Evolutionary conservation across 148 eudicot genomes (phyloP).

Genomic region (Cornus controversa): DNA sequence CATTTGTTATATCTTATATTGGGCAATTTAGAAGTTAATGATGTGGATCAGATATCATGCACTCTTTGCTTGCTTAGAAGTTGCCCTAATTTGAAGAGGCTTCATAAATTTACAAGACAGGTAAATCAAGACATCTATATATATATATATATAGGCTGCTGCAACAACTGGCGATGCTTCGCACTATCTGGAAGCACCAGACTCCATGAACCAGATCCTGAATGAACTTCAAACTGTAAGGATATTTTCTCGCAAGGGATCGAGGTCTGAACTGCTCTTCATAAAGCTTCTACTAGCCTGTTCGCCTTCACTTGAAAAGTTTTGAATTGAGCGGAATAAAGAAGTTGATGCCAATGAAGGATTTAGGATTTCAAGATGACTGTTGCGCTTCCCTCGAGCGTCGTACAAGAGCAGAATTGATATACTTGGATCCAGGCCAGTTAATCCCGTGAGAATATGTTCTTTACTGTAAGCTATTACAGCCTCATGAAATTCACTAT

Average conservation of each 20-base stretch:
- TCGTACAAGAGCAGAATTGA: background rate
- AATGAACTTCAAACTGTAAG: background rate
- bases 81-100: background rate
- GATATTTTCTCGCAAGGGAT: background rate
- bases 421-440: background rate
- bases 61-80: slow-evolving; percentile 8
- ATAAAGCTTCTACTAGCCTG: background rate
- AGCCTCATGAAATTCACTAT: too few relatives aligned
- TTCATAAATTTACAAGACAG: too few relatives aligned
- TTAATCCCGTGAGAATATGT: too few relatives aligned
- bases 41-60: background rate
- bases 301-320: slow-evolving; percentile 1
- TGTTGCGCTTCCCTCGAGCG: background rate
- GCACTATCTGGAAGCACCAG: background rate
- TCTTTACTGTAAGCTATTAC: too few relatives aligned
- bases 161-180: too few relatives aligned
- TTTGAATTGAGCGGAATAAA: background rate
- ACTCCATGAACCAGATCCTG: background rate
- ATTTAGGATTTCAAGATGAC: background rate
- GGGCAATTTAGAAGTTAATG: background rate
- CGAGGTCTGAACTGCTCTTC: background rate
- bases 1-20: background rate
- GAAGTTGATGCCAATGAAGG: background rate
- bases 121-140: background rate
- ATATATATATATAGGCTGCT: background rate